Evolutionary conservation across 306 rosid species (phyloP).

Genomic region (Citrullus colocynthis): DNA sequence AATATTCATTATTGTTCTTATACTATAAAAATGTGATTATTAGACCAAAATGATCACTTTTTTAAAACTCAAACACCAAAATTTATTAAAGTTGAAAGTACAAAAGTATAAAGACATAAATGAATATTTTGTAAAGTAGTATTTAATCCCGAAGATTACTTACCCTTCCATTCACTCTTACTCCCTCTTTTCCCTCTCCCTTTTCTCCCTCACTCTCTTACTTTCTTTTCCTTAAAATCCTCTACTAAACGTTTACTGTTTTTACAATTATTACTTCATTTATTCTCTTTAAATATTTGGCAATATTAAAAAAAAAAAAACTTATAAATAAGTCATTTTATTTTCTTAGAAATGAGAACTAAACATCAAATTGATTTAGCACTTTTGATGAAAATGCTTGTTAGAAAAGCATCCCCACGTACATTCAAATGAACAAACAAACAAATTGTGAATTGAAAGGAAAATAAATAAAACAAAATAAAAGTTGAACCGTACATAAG

Average conservation of each 20-base stretch:
- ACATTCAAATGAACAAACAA: neutral
- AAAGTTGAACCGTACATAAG: neutral
- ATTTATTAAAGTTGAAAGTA: too few species aligned
- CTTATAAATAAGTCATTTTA: neutral
- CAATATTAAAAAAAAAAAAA: neutral
- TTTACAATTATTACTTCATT: neutral
- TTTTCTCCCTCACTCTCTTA: too few species aligned
- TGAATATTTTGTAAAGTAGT: too few species aligned
- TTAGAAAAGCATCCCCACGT: neutral
- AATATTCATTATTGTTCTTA: too few species aligned
- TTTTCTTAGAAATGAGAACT: neutral
- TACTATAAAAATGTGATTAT: too few species aligned
- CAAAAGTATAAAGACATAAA: too few species aligned
- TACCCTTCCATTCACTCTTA: too few species aligned
- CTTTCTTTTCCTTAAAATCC: too few species aligned
- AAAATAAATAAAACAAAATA: neutral
- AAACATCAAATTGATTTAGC: neutral
- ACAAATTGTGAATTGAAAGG: neutral
- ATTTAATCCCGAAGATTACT: too few species aligned
- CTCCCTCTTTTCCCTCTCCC: too few species aligned
- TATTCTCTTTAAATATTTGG: neutral
- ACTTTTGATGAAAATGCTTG: neutral
- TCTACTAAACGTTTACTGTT: neutral
- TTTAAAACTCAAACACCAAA: too few species aligned
- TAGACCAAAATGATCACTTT: too few species aligned